phyloP scores from a whole-genome alignment of 2,329 filamentous ascomycete species.

The Verticillium isaacii region DNA sequence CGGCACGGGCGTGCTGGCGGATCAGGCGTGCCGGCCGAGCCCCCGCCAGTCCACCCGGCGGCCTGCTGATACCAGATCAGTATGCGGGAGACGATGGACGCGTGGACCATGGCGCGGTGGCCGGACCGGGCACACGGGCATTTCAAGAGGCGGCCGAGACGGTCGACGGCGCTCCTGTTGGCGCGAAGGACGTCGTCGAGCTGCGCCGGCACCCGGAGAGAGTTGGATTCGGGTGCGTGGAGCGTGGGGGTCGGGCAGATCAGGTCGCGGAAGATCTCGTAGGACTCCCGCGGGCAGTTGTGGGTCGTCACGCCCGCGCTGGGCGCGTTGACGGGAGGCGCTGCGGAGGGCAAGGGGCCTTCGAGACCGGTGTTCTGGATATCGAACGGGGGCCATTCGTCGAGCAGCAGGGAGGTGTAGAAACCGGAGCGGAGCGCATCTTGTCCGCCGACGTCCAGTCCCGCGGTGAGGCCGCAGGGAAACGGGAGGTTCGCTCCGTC shows the following conservation, averaged over 20 bases:
- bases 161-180: constrained; percentile 15
- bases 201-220: constrained; percentile 11
- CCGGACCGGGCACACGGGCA: constrained; percentile 16
- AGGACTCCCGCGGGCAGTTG: constrained; percentile 16
- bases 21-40: background rate
- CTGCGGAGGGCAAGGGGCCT: background rate
- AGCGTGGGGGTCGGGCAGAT: constrained; percentile 15
- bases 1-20: too few species aligned
- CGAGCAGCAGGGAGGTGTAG: background rate
- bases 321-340: constrained; percentile 1
- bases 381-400: background rate
- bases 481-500: background rate
- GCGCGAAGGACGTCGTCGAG: constrained; percentile 16
- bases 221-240: constrained; percentile 17
- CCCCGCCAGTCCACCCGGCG: constrained; percentile 15
- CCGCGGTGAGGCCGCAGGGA: background rate
- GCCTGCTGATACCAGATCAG: constrained; percentile 22
- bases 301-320: constrained; percentile 8
- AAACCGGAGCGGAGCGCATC: constrained; percentile 2
- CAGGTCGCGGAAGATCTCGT: constrained; percentile 17
- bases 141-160: constrained; percentile 13
- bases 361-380: background rate
- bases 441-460: constrained; percentile 1
- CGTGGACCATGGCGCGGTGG: constrained; percentile 18
- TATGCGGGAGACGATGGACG: constrained; percentile 19